Base-by-base conservation (phyloP, 1,284 basidiomycete genomes). In the Tranzscheliella williamsii region DNA sequence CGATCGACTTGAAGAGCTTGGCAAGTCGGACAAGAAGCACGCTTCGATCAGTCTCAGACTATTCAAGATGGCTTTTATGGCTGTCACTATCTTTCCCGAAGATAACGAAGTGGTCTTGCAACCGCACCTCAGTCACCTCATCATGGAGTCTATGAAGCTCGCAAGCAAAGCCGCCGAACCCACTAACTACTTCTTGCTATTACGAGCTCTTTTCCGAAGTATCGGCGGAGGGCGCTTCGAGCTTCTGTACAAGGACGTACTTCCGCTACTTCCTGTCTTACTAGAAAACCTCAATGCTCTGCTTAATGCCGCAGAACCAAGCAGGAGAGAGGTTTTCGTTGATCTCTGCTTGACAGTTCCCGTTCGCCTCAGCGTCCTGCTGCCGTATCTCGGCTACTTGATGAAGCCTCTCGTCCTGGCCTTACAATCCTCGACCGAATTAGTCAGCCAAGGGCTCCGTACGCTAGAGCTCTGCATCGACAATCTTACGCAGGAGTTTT, bases 401-500 rank as follows among this genome's bases (percentile, higher is more conserved):
- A 98, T 98, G 94, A 89, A 91, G 69, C 95, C 95, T 0, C 83
- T 99, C 31, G 91, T 94, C 1, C 83, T 95, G 39, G 93, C 95
- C 9, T 81, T 99, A 36, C 87, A 89, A 55, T 92, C 73, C 5
- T 70, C 70, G 30, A 84, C 88, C 4, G 94, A 99, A 53, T 85
- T 97, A 38, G 89, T 98, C 49, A 88, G 91, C 34, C 95, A 99
- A 81, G 95, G 95, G 33, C 82, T 99, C 24, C 86, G 96, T 5
- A 98, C 95, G 0, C 84, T 99, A 51, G 96, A 99, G 79, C 83
- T 99, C n/a, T 98, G 94, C 80, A 96, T 99, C 76, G 96, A 99
- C 81, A 99, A 98, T 74, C 83, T 99, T 20, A 97, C 93, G 0
- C 91, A 93, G 16, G 95, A 98, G 78, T 99, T 98, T 82, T 83